Conservation (phyloP, 495 filamentous ascomycete species). For the Xylaria curta region DNA sequence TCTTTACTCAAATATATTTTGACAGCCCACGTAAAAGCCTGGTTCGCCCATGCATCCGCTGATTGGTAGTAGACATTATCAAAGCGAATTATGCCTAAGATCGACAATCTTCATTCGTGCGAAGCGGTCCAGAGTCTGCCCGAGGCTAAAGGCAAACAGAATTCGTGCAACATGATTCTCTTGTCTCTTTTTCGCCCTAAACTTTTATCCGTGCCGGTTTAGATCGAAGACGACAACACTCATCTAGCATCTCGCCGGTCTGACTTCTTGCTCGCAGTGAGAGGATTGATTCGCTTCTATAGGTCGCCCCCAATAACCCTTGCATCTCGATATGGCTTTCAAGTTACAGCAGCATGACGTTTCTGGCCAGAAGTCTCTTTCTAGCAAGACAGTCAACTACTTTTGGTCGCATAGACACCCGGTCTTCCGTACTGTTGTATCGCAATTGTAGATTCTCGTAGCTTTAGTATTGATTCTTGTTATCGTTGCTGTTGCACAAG, state of each 20-base stretch:
- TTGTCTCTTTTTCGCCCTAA: neutral
- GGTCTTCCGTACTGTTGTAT: neutral
- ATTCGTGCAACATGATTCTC: neutral
- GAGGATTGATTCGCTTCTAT: neutral
- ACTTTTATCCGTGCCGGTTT: neutral
- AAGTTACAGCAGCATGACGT: neutral
- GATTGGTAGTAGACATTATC: neutral
- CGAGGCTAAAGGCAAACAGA: slow-evolving; percentile 4
- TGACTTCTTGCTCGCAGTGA: neutral
- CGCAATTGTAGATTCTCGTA: neutral
- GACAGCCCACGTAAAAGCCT: neutral
- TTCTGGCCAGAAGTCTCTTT: neutral
- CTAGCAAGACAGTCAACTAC: neutral
- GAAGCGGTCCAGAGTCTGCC: neutral
- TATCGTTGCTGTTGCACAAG: neutral
- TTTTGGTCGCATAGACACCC: neutral
- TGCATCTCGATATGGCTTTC: neutral
- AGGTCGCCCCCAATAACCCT: neutral
- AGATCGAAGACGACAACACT: neutral
- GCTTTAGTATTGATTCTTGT: neutral
- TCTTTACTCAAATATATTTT: neutral
- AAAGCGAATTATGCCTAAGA: slow-evolving; percentile 1
- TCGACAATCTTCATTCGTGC: neutral
- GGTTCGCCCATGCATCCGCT: neutral
- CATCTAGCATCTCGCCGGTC: neutral